Base-by-base conservation (phyloP, 2,329 filamentous ascomycete genomes). In the Fusarium udum region DNA sequence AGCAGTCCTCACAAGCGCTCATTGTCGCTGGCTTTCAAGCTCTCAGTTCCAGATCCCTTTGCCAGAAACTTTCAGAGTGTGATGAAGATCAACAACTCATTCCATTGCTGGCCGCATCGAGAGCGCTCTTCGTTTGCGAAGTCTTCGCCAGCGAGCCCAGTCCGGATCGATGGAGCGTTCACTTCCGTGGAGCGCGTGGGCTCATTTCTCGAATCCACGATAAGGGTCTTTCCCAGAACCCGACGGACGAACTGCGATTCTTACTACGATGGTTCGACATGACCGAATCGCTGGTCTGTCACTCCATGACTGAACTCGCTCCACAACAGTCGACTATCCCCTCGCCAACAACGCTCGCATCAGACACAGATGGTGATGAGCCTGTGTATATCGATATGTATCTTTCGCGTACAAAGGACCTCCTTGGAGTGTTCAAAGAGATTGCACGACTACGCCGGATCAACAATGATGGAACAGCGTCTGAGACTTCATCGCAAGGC, bases 331-430 rank as follows among this genome's bases (percentile, higher is more conserved):
- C 67, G 7, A 48, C 39, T 16, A 68, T 73, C 5, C 71, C 71
- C 14, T 72, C 71, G 22, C 71, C 71, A 3, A 63, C 71, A 11
- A 73, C 71, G 4, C 45, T 68, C 6, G 40, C 49, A n/a, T 71
- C 59, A 7, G 46, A 59, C n/a, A 26, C 18, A 26, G 42, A 62
- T 24, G 42, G 53, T 24, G 55, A 46, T 20, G 71, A 73, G 10
- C 71, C 62, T 15, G 49, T 72, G 2, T 74, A 74, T 15, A 73
- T 73, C 12, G 71, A 73, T 7, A 74, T 73, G 71, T 73, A 73
- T 18, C 71, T 73, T 11, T 46, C 67, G 1, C 71, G 71, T 20
- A 73, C 71, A 13, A 68, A 46, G 36, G 71, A 73, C 16, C 43
- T 73, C 1, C 20, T 73, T 13, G 52, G 24, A 1, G 71, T 73